These are phyloP conservation scores for Zoysia pacifica DNA, from an alignment of 176 grass and related monocot genomes.

Conservation along the genomic window DNA sequence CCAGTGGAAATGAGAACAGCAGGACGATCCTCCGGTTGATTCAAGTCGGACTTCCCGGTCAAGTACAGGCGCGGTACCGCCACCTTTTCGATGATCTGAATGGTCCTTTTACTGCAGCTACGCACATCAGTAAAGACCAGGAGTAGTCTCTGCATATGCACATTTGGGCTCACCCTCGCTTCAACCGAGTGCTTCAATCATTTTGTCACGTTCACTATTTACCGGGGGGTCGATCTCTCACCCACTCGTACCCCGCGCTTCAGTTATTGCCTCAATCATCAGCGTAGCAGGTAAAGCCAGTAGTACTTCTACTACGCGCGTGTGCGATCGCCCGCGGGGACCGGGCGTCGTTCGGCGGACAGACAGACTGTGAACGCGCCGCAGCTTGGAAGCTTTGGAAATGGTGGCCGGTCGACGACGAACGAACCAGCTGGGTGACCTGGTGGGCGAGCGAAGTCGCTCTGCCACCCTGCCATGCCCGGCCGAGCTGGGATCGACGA, in stretches of 20 bases:
- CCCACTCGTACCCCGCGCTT: too few relatives aligned
- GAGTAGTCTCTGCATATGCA: too few relatives aligned
- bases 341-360: not conserved
- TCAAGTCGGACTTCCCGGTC: not conserved
- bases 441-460: not conserved
- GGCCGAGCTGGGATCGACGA: not conserved
- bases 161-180: not conserved
- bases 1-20: not conserved
- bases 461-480: not conserved
- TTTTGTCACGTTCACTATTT: too few relatives aligned
- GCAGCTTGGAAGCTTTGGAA: constrained; percentile 6
- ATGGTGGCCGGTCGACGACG: not conserved
- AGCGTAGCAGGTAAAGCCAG: not conserved
- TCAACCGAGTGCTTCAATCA: not conserved
- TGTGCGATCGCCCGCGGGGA: not conserved
- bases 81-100: not conserved
- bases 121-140: too few relatives aligned
- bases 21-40: not conserved
- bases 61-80: not conserved
- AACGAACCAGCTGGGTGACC: not conserved
- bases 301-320: not conserved
- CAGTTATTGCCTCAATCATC: not conserved
- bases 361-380: constrained; percentile 41
- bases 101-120: not conserved
- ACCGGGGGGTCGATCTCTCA: too few relatives aligned